These are phyloP conservation scores for Penicillium fimorum DNA, from an alignment of 495 filamentous ascomycete species.

Conservation along the genomic window DNA sequence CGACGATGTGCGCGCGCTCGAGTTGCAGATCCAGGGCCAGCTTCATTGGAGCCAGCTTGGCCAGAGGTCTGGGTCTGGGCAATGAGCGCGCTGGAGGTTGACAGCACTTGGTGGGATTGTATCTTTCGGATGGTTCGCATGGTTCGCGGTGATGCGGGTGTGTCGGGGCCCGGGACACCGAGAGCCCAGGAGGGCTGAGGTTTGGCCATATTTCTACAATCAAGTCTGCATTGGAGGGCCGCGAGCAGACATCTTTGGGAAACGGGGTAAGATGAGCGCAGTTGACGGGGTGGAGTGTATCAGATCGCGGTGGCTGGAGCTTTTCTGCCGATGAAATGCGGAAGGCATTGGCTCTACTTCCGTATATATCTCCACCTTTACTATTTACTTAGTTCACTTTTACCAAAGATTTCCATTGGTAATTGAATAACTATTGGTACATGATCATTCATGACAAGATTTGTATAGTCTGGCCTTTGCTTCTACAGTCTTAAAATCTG, in stretches of 20 bases:
- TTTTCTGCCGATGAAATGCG: slow-evolving; percentile 18
- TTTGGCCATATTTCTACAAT: slow-evolving; percentile 21
- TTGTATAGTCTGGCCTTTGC: not conserved
- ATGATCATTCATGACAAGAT: not conserved
- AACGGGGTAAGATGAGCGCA: not conserved
- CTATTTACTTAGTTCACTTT: not conserved
- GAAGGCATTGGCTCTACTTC: slow-evolving; percentile 2
- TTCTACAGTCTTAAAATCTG: slow-evolving; percentile 1
- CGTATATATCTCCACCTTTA: not conserved
- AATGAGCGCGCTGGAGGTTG: slow-evolving; percentile 31
- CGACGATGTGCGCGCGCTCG: slow-evolving; percentile 47
- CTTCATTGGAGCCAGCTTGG: slow-evolving; percentile 24
- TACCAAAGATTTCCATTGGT: not conserved
- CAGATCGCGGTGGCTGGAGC: slow-evolving; percentile 27
- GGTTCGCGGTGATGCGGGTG: slow-evolving; percentile 46
- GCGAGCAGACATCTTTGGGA: slow-evolving; percentile 1
- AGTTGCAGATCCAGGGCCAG: slow-evolving; percentile 15
- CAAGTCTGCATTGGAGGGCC: slow-evolving; percentile 11
- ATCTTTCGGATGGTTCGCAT: slow-evolving; percentile 53
- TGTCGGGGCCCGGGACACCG: slow-evolving; percentile 30
- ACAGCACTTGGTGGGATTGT: slow-evolving; percentile 51
- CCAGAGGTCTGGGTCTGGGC: slow-evolving; percentile 42
- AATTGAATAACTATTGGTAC: not conserved
- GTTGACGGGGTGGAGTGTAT: slow-evolving; percentile 8
- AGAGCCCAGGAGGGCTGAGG: slow-evolving; percentile 29